phyloP scores from a whole-genome alignment of 345 rosid species.

The Carallia pectinifolia region DNA sequence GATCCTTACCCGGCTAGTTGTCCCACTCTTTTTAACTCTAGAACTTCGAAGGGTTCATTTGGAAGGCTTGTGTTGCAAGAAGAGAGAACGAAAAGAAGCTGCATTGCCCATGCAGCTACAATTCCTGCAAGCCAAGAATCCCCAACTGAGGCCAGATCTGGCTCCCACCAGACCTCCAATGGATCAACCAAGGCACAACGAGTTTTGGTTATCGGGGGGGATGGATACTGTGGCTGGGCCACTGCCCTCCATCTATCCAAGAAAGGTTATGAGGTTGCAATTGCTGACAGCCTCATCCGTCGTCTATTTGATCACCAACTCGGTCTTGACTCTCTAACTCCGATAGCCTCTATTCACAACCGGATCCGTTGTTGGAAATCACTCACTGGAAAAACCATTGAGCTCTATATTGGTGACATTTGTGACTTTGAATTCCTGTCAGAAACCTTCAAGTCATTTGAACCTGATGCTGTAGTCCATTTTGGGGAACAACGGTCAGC shows the following conservation, averaged over 20 bases:
- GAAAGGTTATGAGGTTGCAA: constrained; percentile 77
- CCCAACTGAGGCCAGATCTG: constrained; percentile 45
- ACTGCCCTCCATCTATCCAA: constrained; percentile 90
- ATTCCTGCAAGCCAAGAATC: constrained; percentile 47
- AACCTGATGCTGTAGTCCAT: constrained; percentile 93
- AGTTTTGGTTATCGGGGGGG: constrained; percentile 97
- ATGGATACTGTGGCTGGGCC: constrained; percentile 99
- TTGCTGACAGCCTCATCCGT: constrained; percentile 79
- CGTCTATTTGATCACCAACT: constrained; percentile 93
- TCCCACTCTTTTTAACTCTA: constrained; percentile 32
- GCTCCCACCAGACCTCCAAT: constrained; percentile 27
- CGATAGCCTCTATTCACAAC: constrained; percentile 77
- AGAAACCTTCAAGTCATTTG: constrained; percentile 73
- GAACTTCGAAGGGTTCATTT: constrained; percentile 34
- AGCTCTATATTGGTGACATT: constrained; percentile 77
- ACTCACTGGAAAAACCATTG: constrained; percentile 77
- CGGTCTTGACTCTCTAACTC: constrained; percentile 85
- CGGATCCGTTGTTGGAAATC: constrained; percentile 84
- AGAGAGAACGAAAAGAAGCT: constrained; percentile 28
- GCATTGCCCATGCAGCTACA: constrained; percentile 44
- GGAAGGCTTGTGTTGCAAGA: constrained; percentile 36
- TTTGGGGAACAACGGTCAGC: constrained; percentile 97
- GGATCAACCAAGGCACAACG: constrained; percentile 53
- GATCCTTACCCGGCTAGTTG: constrained; percentile 19
- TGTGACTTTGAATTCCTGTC: constrained; percentile 93